Base-by-base conservation (phyloP, 306 rosid species). In the Sechiopsis laciniata region DNA sequence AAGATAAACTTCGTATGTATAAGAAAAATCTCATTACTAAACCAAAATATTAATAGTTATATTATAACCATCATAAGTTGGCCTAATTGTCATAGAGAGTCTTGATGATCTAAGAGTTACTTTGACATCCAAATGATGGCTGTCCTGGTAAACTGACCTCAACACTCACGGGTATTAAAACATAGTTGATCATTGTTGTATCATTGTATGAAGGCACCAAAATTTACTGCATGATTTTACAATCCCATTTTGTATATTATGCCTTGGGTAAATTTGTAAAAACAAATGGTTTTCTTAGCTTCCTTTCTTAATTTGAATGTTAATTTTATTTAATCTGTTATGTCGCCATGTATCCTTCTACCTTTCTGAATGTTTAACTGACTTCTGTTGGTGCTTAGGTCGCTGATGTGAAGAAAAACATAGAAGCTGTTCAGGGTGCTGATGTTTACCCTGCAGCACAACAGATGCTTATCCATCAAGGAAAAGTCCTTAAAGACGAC, bases 391-490 rank as follows among this genome's bases (percentile, higher is more conserved):
- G 16, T 65, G 72, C 11, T 9, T 83, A 94, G 98, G 89, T 94
- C 81, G 64, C 90, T 42, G 97, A 79, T 61, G 98, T 94, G 86
- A 94, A 94, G 88, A 89, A 85, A 77, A 80, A 70, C 45, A 86
- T 94, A 64, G 97, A 94, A 81, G 78, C 87, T 76, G 80, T 79
- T 46, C 97, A 89, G 79, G 97, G 97, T 75, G 79, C 77, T 48
- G 89, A 83, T 75, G 86, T 84, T 72, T 94, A 94, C 77, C 98
- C 98, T 76, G 91, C 98, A 37, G 55, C 87, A 0, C 97, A 87
- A 76, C 96, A 90, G 86, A 90, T 94, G 96, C 98, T 94, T 46
- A 94, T 94, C 50, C 85, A 90, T 77, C 97, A 94, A 77, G 97
- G 97, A 55, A 90, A 94, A 75, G 98, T 90, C 78, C 96, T 90